These are phyloP conservation scores for Polygonum aviculare DNA, from an alignment of 148 eudicot genomes.

Conservation along the genomic window DNA sequence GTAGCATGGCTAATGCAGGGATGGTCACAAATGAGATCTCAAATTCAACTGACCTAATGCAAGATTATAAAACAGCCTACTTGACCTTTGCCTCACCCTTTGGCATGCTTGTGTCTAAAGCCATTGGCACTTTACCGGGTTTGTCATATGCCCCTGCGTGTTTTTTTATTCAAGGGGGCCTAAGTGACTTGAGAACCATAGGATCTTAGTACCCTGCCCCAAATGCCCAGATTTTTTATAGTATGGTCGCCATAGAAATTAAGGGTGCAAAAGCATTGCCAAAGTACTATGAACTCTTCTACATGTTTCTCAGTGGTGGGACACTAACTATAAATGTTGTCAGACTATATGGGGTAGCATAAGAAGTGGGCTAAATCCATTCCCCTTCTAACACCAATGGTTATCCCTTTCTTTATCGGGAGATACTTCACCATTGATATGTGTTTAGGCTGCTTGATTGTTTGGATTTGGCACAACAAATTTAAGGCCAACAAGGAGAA, in stretches of 20 bases:
- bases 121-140: conserved; percentile 70
- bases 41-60: conserved; percentile 69
- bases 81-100: conserved; percentile 64
- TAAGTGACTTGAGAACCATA: conserved; percentile 29
- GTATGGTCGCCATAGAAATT: conserved; percentile 53
- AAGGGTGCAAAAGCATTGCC: conserved; percentile 47
- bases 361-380: conserved; percentile 27
- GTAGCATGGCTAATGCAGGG: conserved; percentile 70
- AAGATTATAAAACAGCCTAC: conserved; percentile 75
- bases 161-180: conserved; percentile 67
- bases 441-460: conserved; percentile 61
- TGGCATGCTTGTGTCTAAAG: conserved; percentile 63
- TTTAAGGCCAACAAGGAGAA: conserved; percentile 41
- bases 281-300: conserved; percentile 42
- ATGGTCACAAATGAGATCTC: conserved; percentile 77
- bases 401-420: conserved; percentile 64
- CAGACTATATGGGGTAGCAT: conserved; percentile 23
- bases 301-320: conserved; percentile 31
- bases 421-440: conserved; percentile 57
- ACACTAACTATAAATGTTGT: conserved; percentile 38
- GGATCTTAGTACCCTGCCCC: conserved; percentile 46
- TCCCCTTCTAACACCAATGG: conserved; percentile 76
- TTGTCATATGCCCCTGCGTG: conserved; percentile 54
- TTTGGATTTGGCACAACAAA: conserved; percentile 36
- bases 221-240: conserved; percentile 34